These are phyloP conservation scores for Podospora pseudoanserina DNA, from an alignment of 495 filamentous ascomycete species.

Conservation along the genomic window DNA sequence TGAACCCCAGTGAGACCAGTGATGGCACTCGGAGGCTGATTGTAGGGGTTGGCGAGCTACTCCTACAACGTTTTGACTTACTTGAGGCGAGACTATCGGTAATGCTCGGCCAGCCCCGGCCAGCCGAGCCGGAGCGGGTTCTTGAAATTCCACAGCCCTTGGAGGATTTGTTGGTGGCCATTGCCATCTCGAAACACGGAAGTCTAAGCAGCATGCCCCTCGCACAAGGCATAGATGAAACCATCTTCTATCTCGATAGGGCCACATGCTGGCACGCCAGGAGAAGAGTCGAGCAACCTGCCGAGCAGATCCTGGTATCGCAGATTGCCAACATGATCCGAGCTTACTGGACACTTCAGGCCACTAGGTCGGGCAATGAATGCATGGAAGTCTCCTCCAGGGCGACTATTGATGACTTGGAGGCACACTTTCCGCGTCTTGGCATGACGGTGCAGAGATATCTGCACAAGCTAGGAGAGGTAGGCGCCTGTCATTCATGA, in stretches of 20 bases:
- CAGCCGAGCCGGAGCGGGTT: background rate
- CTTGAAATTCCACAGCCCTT: conserved; percentile 7
- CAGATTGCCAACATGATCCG: conserved; percentile 11
- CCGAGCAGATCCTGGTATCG: background rate
- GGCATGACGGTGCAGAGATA: conserved; percentile 21
- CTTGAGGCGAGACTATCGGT: background rate
- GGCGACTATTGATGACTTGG: conserved; percentile 11
- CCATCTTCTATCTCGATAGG: conserved; percentile 21
- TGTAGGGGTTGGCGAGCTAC: conserved; percentile 3
- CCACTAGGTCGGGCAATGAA: conserved; percentile 12
- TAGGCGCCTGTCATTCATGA: background rate
- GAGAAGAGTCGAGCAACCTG: background rate
- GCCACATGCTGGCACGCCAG: conserved; percentile 16
- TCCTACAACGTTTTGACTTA: background rate
- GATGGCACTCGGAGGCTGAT: conserved; percentile 6
- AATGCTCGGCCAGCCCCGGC: background rate
- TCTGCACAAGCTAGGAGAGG: conserved; percentile 8
- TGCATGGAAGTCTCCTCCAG: conserved; percentile 2
- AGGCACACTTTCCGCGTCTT: conserved; percentile 11
- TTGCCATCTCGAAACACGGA: background rate
- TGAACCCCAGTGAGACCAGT: background rate
- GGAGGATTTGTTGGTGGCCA: background rate
- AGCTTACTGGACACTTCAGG: conserved; percentile 21
- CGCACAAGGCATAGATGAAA: conserved; percentile 14
- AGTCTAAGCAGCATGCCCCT: conserved; percentile 8